Percentiles rank a stretch among this genome's conserved stretches.
Conservation (phyloP, 78 protist species). For the Protostelium mycophagum region DNA sequence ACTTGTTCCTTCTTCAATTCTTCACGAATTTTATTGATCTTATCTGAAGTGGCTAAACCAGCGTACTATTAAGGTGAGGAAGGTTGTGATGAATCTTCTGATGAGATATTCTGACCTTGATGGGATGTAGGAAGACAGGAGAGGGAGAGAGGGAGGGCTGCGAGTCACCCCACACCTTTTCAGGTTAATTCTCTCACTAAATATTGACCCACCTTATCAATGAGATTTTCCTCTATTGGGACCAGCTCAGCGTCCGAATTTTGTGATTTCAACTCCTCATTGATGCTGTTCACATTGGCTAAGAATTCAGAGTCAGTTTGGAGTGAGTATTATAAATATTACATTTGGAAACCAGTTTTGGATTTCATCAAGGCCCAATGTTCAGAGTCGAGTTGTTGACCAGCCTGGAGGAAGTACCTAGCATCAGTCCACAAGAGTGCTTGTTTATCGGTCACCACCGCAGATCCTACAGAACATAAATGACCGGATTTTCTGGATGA, state of each 20-base stretch:
- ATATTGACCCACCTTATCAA: conserved; percentile 46
- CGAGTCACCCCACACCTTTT: conserved; percentile 11
- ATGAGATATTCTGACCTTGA: not conserved
- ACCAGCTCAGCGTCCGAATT: not conserved
- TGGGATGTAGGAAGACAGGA: conserved; percentile 24
- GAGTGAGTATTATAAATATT: conserved; percentile 8
- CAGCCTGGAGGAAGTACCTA: conserved; percentile 82
- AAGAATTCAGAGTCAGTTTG: not conserved
- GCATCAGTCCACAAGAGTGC: conserved; percentile 94
- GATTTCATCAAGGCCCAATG: conserved; percentile 81
- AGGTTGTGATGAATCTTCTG: not conserved
- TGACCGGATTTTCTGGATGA: not conserved
- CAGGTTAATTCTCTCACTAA: not conserved
- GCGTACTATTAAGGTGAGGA: conserved; percentile 13
- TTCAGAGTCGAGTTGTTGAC: conserved; percentile 44
- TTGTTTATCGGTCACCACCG: conserved; percentile 47
- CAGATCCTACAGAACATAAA: conserved; percentile 4
- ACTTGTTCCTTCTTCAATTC: not conserved
- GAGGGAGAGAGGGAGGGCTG: conserved; percentile 23
- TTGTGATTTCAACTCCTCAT: not conserved
- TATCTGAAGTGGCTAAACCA: conserved; percentile 10
- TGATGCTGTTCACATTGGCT: conserved; percentile 2
- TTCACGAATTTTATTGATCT: conserved; percentile 10
- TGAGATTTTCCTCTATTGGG: conserved; percentile 18
- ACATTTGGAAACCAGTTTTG: conserved; percentile 31